Conservation (phyloP, 768 basidiomycete species). For the Auricularia auricula-judae region DNA sequence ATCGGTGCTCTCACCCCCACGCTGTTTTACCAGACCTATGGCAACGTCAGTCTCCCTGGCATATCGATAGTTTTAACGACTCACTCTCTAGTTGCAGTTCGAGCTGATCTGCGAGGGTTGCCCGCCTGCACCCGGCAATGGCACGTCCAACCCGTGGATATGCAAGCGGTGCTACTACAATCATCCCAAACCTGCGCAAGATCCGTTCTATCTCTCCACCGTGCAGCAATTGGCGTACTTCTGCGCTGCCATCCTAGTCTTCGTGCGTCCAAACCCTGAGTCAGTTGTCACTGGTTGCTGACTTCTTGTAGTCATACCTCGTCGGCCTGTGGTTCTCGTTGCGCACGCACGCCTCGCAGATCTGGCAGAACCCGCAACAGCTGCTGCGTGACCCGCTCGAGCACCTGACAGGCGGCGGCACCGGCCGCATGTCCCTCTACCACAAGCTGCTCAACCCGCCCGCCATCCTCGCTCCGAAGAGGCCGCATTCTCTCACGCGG, state of each 20-base stretch:
- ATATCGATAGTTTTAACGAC: background rate
- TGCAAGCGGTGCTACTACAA: slow-evolving; percentile 92
- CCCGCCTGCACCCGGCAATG: slow-evolving; percentile 28
- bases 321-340: slow-evolving; percentile 98
- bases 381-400: slow-evolving; percentile 55
- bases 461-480: slow-evolving; percentile 12
- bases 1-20: slow-evolving; percentile 93
- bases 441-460: slow-evolving; percentile 40
- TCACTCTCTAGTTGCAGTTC: slow-evolving; percentile 42
- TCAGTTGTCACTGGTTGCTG: slow-evolving; percentile 6
- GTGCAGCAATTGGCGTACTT: slow-evolving; percentile 95
- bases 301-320: slow-evolving; percentile 67
- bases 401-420: slow-evolving; percentile 24
- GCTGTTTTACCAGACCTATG: slow-evolving; percentile 95
- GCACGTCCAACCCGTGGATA: slow-evolving; percentile 50
- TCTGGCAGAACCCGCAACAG: slow-evolving; percentile 96
- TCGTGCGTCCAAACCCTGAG: slow-evolving; percentile 45
- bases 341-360: slow-evolving; percentile 93
- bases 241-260: slow-evolving; percentile 79
- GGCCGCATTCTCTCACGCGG: slow-evolving; percentile 21
- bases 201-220: slow-evolving; percentile 94
- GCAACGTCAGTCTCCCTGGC: slow-evolving; percentile 31
- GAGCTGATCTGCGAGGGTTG: slow-evolving; percentile 79
- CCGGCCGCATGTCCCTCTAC: slow-evolving; percentile 51
- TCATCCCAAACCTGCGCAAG: slow-evolving; percentile 83